A percentile compares a stretch with the other conserved stretches of the same genome.
Evolutionary conservation across 305 asterid species (phyloP).

Genomic region (Petunia hybrid): DNA sequence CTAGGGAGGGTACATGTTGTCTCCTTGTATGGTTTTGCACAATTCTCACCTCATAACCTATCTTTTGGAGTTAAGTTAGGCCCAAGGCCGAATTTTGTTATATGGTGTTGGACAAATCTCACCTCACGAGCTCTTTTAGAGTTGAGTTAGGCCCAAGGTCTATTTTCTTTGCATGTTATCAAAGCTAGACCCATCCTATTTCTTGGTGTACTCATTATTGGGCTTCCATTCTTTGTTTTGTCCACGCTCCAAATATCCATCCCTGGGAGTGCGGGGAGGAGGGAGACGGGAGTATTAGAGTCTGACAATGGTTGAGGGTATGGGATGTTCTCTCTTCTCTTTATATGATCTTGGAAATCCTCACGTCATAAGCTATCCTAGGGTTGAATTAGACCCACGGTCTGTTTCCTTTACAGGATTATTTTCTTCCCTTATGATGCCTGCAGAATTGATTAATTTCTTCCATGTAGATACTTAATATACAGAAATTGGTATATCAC

Average conservation of each 20-base stretch:
- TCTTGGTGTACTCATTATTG: neutral
- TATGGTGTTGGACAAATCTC: neutral
- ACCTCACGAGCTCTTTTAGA: neutral
- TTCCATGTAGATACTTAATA: neutral
- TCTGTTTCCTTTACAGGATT: constrained; percentile 19
- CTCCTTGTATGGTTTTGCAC: neutral
- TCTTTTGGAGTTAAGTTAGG: neutral
- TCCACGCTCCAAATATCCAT: neutral
- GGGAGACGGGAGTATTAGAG: neutral
- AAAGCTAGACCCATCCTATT: neutral
- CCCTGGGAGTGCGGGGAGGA: neutral
- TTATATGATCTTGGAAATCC: neutral
- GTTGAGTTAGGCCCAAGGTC: neutral
- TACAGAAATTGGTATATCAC: neutral
- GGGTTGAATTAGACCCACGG: constrained; percentile 13
- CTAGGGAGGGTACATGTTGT: neutral
- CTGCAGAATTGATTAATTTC: neutral
- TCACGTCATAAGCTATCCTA: neutral
- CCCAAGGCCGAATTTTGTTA: neutral
- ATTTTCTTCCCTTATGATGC: neutral
- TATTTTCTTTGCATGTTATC: neutral
- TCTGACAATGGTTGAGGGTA: neutral
- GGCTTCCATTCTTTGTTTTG: neutral
- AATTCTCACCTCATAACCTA: neutral
- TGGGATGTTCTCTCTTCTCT: neutral